Evolutionary conservation across 768 basidiomycete species (phyloP), one percentile per base, ranked within the genome.

Genomic region (Serendipita sp.): DNA sequence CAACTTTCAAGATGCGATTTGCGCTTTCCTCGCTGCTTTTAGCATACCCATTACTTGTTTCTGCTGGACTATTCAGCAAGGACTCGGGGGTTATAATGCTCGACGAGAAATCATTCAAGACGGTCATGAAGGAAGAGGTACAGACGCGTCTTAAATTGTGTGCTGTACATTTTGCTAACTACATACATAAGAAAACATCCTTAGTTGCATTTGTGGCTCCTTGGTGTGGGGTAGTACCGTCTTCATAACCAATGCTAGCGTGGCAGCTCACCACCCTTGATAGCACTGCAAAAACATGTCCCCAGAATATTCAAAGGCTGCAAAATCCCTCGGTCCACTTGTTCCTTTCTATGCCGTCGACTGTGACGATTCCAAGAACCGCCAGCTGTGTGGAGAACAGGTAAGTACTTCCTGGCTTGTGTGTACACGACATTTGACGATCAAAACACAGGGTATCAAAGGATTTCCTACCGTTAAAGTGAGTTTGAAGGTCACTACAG

Each of bases 381-480:
- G 87, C 73, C 79, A 77, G 8, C 75, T 97, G 4, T 97, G 94
- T 71, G 82, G 83, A 0, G 85, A 90, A 63, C 88, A 93, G 65
- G 77, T 85, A 80, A 66, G 38, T 73, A 66, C 41, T 38, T 65
- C 54, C 16, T 5, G 13, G 41, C n/a, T 11, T 18, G 36, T 16
- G 41, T 23, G 52, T 23, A 23, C 64, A 30, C 11, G 28, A 8
- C 34, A 66, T 13, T 54, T 48, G 36, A 44, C 23, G 56, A 23
- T 63, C 23, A 10, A 28, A 44, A 44, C 32, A 11, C 67, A 85
- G 81, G 84, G 84, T 13, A 82, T 96, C 23, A 79, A 93, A 74
- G 93, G 93, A 2, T 97, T 93, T 80, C 93, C 93, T 2, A 96
- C 93, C 2, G 78, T 97, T 73, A 97, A 97, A 77, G 84, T 86